Evolutionary conservation across 2,329 filamentous ascomycete genomes (phyloP).

Genomic region (Teratosphaeria pseudoeucalypti): DNA sequence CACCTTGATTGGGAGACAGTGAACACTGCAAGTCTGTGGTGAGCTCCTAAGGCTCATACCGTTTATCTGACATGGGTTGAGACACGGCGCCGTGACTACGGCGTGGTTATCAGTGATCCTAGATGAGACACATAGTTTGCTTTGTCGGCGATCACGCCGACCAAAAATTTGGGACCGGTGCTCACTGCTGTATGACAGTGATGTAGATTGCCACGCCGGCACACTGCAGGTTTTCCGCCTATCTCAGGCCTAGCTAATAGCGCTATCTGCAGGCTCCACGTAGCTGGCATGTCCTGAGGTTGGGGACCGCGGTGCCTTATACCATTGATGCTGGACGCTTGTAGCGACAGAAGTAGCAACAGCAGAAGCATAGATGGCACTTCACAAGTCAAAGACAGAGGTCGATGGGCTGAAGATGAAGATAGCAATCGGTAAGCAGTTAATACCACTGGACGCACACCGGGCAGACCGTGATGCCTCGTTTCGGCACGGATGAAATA

Average conservation of each 20-base stretch:
- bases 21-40: no score
- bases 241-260: not conserved
- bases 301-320: not conserved
- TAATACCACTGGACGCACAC: no score
- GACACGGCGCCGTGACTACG: not conserved
- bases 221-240: not conserved
- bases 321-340: not conserved
- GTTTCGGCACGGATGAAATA: not conserved
- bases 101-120: not conserved
- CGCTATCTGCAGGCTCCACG: not conserved
- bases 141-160: not conserved
- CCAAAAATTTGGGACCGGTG: not conserved
- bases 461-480: not conserved
- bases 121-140: not conserved
- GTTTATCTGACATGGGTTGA: not conserved
- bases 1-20: not conserved
- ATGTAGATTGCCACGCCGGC: not conserved
- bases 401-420: constrained; percentile 5
- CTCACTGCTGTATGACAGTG: not conserved
- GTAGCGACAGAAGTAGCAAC: not conserved
- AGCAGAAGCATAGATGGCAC: not conserved
- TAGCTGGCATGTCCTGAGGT: not conserved
- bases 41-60: not conserved
- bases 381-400: not conserved
- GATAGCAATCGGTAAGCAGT: constrained; percentile 4